Conservation (phyloP, 768 basidiomycete genomes). For the Kwoniella newhampshirensis region DNA sequence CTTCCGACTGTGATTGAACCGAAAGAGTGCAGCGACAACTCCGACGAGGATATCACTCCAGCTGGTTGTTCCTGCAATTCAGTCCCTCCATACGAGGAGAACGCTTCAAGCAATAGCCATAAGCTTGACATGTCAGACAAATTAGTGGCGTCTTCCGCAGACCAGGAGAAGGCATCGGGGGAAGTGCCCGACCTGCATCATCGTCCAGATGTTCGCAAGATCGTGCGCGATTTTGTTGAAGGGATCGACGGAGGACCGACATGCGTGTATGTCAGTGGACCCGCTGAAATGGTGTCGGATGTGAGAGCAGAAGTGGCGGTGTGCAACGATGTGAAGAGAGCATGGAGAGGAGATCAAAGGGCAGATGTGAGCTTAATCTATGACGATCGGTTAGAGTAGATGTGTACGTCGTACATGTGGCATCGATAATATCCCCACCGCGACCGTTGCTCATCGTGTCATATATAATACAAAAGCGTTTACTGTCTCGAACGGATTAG, state of each 20-base stretch:
- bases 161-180: slow-evolving; percentile 16
- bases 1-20: not conserved
- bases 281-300: slow-evolving; percentile 24
- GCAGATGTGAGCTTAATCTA: slow-evolving; percentile 23
- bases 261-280: slow-evolving; percentile 28
- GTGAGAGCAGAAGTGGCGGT: slow-evolving; percentile 26
- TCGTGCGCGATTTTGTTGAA: slow-evolving; percentile 22
- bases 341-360: slow-evolving; percentile 26
- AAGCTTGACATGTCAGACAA: not conserved
- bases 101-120: not conserved
- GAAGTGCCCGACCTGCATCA: slow-evolving; percentile 9
- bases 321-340: slow-evolving; percentile 19
- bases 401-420: too few species aligned
- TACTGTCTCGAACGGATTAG: too few species aligned
- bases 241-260: slow-evolving; percentile 17
- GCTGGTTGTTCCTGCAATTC: not conserved
- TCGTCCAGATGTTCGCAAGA: slow-evolving; percentile 20
- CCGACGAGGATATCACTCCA: slow-evolving; percentile 7
- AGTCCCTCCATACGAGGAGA: not conserved
- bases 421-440: too few species aligned
- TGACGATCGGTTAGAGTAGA: slow-evolving; percentile 31
- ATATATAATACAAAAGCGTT: too few species aligned
- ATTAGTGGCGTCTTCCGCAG: not conserved
- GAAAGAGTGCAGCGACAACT: too few species aligned
- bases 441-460: too few species aligned